These are phyloP conservation scores for Raffaelea albimanens DNA, from an alignment of 2,329 filamentous ascomycete species.

Conservation along the genomic window DNA sequence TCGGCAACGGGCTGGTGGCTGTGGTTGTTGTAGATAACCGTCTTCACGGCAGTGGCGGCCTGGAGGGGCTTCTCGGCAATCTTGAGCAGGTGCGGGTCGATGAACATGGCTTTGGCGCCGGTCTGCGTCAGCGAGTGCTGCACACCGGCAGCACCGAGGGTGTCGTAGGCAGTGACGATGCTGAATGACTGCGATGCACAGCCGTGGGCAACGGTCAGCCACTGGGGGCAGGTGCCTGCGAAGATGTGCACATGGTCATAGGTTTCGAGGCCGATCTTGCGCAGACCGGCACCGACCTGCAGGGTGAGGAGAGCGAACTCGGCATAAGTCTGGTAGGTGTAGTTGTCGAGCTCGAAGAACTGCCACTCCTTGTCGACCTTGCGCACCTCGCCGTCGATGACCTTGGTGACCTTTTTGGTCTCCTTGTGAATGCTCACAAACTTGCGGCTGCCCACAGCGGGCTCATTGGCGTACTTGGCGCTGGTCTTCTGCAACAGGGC, in stretches of 20 bases:
- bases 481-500: slow-evolving; percentile 67
- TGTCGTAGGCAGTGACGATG: slow-evolving; percentile 93
- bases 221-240: slow-evolving; percentile 74
- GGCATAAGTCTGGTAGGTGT: slow-evolving; percentile 66
- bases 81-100: slow-evolving; percentile 69
- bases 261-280: slow-evolving; percentile 60
- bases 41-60: slow-evolving; percentile 45
- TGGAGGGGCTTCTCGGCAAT: slow-evolving; percentile 48
- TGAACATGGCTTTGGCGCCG: slow-evolving; percentile 71
- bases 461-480: slow-evolving; percentile 49
- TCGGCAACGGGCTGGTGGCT: slow-evolving; percentile 40
- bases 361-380: slow-evolving; percentile 88
- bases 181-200: slow-evolving; percentile 77
- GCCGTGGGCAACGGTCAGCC: slow-evolving; percentile 72
- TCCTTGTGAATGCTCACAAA: slow-evolving; percentile 72
- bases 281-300: slow-evolving; percentile 62
- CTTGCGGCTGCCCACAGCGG: slow-evolving; percentile 61
- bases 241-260: slow-evolving; percentile 70
- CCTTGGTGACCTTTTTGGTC: slow-evolving; percentile 83
- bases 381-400: slow-evolving; percentile 67
- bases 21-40: slow-evolving; percentile 53
- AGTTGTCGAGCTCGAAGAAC: slow-evolving; percentile 75
- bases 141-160: slow-evolving; percentile 74
- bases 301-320: slow-evolving; percentile 66
- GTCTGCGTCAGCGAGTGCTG: slow-evolving; percentile 81